These are phyloP conservation scores for Monascus purpureus DNA, from an alignment of 495 filamentous ascomycete genomes.

Conservation along the genomic window DNA sequence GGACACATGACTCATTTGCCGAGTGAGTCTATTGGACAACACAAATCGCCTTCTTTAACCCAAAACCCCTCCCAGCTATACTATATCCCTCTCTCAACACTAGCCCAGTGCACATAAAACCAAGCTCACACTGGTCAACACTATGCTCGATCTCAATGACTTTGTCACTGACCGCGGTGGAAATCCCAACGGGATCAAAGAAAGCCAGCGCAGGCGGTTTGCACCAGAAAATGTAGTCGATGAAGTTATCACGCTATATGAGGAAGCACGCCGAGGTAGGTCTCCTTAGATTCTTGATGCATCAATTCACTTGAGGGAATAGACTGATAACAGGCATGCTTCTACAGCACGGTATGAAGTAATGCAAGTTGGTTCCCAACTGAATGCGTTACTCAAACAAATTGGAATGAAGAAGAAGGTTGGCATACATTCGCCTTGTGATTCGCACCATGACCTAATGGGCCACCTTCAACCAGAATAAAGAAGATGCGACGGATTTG, in stretches of 20 bases:
- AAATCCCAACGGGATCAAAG: slow-evolving; percentile 74
- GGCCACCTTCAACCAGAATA: slow-evolving; percentile 39
- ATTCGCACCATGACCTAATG: background rate
- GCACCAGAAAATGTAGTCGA: slow-evolving; percentile 75
- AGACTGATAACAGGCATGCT: too few relatives aligned
- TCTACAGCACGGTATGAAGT: slow-evolving; percentile 59
- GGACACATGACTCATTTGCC: too few relatives aligned
- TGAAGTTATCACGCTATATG: slow-evolving; percentile 74
- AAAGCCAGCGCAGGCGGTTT: slow-evolving; percentile 70
- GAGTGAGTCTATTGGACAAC: too few relatives aligned
- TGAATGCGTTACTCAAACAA: slow-evolving; percentile 79
- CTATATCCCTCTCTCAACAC: too few relatives aligned
- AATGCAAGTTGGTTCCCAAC: slow-evolving; percentile 62
- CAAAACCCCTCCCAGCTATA: too few relatives aligned
- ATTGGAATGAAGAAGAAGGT: slow-evolving; percentile 91
- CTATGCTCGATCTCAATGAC: slow-evolving; percentile 67
- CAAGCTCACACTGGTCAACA: slow-evolving; percentile 1
- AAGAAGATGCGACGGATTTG: slow-evolving; percentile 67
- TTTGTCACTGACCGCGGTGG: slow-evolving; percentile 82
- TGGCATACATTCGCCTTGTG: slow-evolving; percentile 1
- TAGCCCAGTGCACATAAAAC: too few relatives aligned
- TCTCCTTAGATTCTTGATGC: too few relatives aligned
- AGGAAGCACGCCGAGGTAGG: slow-evolving; percentile 70
- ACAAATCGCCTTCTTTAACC: too few relatives aligned
- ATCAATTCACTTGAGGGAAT: too few relatives aligned